These are phyloP conservation scores for Alternaria sp. DNA, from an alignment of 2,329 filamentous ascomycete genomes.

Conservation along the genomic window DNA sequence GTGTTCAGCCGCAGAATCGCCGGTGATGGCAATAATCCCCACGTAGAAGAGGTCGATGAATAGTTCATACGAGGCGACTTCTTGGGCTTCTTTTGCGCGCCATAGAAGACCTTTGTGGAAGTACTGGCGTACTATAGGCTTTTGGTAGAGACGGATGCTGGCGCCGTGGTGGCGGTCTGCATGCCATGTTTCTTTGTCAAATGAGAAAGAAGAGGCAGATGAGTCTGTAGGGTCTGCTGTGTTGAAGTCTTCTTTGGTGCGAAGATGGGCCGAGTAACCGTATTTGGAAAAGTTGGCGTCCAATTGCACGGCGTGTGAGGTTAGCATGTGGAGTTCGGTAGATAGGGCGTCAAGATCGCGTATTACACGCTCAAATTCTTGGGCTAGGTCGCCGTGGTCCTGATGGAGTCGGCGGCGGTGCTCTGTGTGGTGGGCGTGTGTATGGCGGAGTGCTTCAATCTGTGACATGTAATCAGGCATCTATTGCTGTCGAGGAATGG, in stretches of 20 bases:
- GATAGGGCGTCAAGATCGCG: constrained; percentile 62
- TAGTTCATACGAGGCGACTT: constrained; percentile 70
- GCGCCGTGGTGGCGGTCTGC: constrained; percentile 49
- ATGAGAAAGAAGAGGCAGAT: constrained; percentile 28
- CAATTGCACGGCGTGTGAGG: constrained; percentile 62
- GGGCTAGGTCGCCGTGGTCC: constrained; percentile 61
- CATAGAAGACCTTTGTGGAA: constrained; percentile 71
- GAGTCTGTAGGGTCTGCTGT: constrained; percentile 13
- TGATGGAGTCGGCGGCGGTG: constrained; percentile 58
- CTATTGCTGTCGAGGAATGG: not conserved
- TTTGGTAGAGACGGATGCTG: constrained; percentile 65
- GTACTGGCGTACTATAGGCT: constrained; percentile 69
- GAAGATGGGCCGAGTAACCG: constrained; percentile 67
- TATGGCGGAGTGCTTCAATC: constrained; percentile 59
- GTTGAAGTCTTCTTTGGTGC: constrained; percentile 44
- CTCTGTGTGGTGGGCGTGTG: constrained; percentile 63
- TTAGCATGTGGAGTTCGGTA: constrained; percentile 63
- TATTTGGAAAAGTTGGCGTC: constrained; percentile 70
- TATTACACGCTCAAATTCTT: constrained; percentile 65
- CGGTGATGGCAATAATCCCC: constrained; percentile 70
- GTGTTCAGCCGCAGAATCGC: constrained; percentile 66
- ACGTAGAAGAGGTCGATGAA: constrained; percentile 71
- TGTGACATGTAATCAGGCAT: constrained; percentile 2
- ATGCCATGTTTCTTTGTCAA: constrained; percentile 50
- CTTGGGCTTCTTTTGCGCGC: constrained; percentile 65